Conservation (phyloP, 2,329 filamentous ascomycete genomes). For the Emergomyces pasteurianus region DNA sequence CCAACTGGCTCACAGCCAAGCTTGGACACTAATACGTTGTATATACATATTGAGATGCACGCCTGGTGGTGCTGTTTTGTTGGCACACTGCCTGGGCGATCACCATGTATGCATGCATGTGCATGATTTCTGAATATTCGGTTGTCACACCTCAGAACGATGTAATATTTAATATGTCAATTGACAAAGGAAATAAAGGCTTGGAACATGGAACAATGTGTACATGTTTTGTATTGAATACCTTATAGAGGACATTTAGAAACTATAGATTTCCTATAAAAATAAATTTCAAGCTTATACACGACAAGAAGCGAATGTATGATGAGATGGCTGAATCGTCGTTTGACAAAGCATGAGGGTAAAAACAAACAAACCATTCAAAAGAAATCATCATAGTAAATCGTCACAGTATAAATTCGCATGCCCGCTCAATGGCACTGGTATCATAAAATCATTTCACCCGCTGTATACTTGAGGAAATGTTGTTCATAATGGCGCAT, state of each 20-base stretch:
- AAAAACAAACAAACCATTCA: neutral
- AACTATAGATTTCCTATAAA: neutral
- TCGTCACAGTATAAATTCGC: neutral
- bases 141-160: neutral
- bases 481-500: neutral
- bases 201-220: neutral
- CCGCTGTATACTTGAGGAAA: neutral
- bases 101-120: neutral
- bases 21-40: constrained; percentile 9
- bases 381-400: neutral
- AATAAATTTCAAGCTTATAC: constrained; percentile 1
- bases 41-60: neutral
- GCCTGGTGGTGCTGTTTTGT: neutral
- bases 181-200: neutral
- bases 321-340: neutral
- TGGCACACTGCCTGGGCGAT: neutral
- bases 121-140: neutral
- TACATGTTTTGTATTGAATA: neutral
- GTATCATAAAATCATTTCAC: neutral
- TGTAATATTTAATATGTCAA: neutral
- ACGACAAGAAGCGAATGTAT: constrained; percentile 2
- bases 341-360: neutral
- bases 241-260: neutral
- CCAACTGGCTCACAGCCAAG: constrained; percentile 15
- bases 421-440: neutral